phyloP scores from a whole-genome alignment of 169 alveolate genomes.

The Neospora caninum region DNA sequence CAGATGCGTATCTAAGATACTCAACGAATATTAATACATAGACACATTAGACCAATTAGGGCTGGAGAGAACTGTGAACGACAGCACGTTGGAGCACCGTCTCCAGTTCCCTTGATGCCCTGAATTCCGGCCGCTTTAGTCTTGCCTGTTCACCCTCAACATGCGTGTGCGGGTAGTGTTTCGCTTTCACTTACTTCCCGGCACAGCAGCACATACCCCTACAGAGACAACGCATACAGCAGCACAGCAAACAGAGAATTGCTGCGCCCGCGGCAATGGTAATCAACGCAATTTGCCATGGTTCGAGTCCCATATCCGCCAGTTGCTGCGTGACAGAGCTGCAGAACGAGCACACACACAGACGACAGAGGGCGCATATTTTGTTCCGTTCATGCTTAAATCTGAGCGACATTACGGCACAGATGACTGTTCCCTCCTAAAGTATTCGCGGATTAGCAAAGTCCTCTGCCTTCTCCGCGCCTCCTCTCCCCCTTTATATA shows the following conservation, averaged over 20 bases:
- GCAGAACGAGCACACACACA: neutral
- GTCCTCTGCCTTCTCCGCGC: too few relatives aligned
- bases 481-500: too few relatives aligned
- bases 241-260: neutral
- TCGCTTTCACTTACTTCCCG: neutral
- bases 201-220: neutral
- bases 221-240: neutral
- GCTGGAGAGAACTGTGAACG: too few relatives aligned
- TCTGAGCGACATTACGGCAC: neutral
- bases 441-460: neutral
- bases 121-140: too few relatives aligned
- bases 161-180: too few relatives aligned
- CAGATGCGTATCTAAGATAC: too few relatives aligned
- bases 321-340: slow-evolving; percentile 28
- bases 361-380: neutral
- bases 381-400: neutral
- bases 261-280: slow-evolving; percentile 5
- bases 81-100: too few relatives aligned
- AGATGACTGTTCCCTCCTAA: neutral
- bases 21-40: too few relatives aligned
- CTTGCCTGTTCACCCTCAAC: too few relatives aligned
- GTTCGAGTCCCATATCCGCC: slow-evolving; percentile 23
- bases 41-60: too few relatives aligned
- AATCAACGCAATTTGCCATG: slow-evolving; percentile 16
- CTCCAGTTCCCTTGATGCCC: too few relatives aligned